phyloP scores from a whole-genome alignment of 1,284 basidiomycete genomes.

The Chalciporus sp. region DNA sequence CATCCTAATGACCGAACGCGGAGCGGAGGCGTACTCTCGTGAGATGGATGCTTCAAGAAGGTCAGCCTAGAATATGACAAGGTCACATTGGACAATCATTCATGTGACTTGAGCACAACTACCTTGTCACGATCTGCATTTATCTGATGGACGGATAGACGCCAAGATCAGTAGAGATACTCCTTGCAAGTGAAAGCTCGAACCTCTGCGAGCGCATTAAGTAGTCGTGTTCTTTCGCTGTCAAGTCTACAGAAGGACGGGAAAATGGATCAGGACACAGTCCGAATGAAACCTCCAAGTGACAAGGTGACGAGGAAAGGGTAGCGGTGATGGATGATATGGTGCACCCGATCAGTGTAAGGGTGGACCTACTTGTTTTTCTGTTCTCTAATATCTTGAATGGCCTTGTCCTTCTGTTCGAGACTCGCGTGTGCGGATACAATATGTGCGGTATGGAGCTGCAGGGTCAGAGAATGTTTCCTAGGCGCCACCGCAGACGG shows the following conservation, averaged over 20 bases:
- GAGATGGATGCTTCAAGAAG: slow-evolving; percentile 52
- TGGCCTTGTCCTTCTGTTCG: slow-evolving; percentile 71
- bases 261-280: slow-evolving; percentile 16
- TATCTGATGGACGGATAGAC: slow-evolving; percentile 44
- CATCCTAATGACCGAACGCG: slow-evolving; percentile 5
- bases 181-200: slow-evolving; percentile 16
- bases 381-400: slow-evolving; percentile 79
- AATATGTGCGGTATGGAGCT: slow-evolving; percentile 84
- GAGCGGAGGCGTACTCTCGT: slow-evolving; percentile 55
- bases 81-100: slow-evolving; percentile 4
- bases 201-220: slow-evolving; percentile 70
- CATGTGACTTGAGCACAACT: slow-evolving; percentile 15
- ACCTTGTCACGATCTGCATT: slow-evolving; percentile 81
- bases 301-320: background rate
- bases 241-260: slow-evolving; percentile 53
- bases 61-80: slow-evolving; percentile 46
- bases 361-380: slow-evolving; percentile 64
- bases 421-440: slow-evolving; percentile 75
- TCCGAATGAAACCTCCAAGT: slow-evolving; percentile 1
- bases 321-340: background rate
- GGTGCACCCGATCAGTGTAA: background rate
- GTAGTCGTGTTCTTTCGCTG: slow-evolving; percentile 65
- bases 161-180: slow-evolving; percentile 12
- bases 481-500: slow-evolving; percentile 29
- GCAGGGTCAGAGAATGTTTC: slow-evolving; percentile 78